Evolutionary conservation across 2,329 filamentous ascomycete genomes (phyloP).

Genomic region (Trichoderma koningiopsis): DNA sequence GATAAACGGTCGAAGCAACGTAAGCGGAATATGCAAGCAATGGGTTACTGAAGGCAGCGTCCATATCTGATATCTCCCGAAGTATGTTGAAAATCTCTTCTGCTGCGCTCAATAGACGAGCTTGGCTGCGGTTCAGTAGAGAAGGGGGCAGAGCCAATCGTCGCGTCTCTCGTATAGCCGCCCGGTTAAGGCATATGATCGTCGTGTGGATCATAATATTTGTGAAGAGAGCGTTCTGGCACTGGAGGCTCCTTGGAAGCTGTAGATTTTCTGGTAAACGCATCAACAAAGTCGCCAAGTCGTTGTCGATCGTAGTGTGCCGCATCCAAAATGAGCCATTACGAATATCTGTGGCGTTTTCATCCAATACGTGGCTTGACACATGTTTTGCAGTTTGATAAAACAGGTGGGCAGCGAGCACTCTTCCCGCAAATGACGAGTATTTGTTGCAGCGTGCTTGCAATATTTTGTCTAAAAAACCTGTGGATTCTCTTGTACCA

Average conservation of each 20-base stretch:
- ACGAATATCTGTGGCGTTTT: background rate
- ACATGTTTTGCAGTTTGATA: background rate
- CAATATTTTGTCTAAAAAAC: background rate
- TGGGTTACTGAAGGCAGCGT: background rate
- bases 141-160: background rate
- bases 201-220: background rate
- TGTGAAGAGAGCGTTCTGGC: background rate
- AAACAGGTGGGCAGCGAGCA: background rate
- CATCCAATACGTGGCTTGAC: background rate
- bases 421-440: background rate
- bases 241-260: background rate
- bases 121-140: background rate
- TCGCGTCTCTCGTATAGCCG: background rate
- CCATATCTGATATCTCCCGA: background rate
- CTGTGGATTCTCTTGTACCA: background rate
- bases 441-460: background rate
- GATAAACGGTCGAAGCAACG: background rate
- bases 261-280: background rate
- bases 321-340: background rate
- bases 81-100: background rate
- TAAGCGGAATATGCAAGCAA: background rate
- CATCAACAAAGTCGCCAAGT: background rate
- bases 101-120: background rate
- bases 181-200: background rate
- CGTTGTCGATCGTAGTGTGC: background rate